Evolutionary conservation across 2,329 filamentous ascomycete species (phyloP), one percentile per base, ranked within the genome.

Genomic region (Penicillium sp.): DNA sequence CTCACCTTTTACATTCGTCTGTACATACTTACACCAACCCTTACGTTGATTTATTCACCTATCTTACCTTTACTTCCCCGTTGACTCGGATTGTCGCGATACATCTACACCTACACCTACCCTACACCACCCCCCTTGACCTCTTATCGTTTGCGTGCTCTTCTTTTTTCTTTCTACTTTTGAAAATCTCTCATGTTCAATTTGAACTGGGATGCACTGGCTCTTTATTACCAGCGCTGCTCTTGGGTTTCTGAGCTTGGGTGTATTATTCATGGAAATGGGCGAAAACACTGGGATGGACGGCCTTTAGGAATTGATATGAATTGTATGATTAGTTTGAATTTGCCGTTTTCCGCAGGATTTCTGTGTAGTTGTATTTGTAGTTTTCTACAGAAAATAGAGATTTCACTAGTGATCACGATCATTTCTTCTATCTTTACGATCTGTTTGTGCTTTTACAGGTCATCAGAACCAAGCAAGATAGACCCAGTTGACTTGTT

Each of bases 271-370:
- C 43, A 51, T 58, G 46, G 56, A 56, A 62, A 43, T 51, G 38
- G 54, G 53, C 55, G 53, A 58, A 62, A 58, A 51, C 42, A 52
- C 55, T 60, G 56, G 61, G 56, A 55, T 36, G 58, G 58, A 61
- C 44, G 53, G 45, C 59, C 47, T 55, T 62, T 55, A 64, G 61
- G 40, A 67, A 66, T 58, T 59, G 61, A 61, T 55, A 69, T 62
- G 64, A 63, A 68, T 55, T 69, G 67, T 69, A 69, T 60, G 65
- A 68, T 63, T 67, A 67, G 55, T 63, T 55, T 47, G 29, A 59
- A 42, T 18, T 39, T 42, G 3, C 9, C 19, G 9, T 32, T 29
- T 32, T 43, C n/a, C 23, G 18, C 6, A 8, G 8, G 2, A 8
- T 27, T 16, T 11, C 10, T 39, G 18, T 39, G 38, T 35, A 49